Base-by-base conservation (phyloP, 805 yeast species). In the Starmerella vaccinii region DNA sequence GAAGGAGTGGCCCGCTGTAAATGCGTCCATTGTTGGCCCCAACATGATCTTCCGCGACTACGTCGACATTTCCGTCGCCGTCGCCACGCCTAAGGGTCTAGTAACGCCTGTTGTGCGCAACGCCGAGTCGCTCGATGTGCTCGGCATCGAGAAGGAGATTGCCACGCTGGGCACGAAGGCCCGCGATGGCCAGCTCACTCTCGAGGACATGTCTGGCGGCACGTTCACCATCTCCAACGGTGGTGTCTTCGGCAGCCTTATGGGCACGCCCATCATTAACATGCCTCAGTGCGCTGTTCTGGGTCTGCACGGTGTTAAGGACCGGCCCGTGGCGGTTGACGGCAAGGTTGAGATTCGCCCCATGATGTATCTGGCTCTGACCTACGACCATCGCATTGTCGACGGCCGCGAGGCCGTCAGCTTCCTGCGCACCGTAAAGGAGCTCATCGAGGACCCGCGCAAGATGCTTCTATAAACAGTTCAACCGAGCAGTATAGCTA, bases 181-280 rank as follows among this genome's bases (percentile, higher is more conserved):
- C 57, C 85, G 97, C 71, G 97, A 90, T 68, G 92, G 92, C 65
- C 89, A 92, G 74, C 78, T 92, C 66, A 86, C 97, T 50, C 72
- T 92, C 59, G 98, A 92, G 76, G 98, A 92, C 71, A 90, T 92
- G 97, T 78, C 96, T 55, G 98, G 98, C 69, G 98, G 98, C 70
- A 89, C 97, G 54, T 89, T 92, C 77, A 92, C 98, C 65, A 92
- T 92, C 64, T 92, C 97, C 50, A 92, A 92, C 74, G 98, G 98
- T 69, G 98, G 98, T 71, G 96, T 92, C 52, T 92, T 92, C 65
- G 98, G 98, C 58, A 92, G 97, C 23, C 76, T 92, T 60, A 87
- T 84, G 70, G 98, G 98, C 69, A 92, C 98, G 48, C 98, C 98
- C 65, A 92, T 92, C 71, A 90, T 92, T 69, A 92, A 92, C 78